A percentile compares a stretch with the other conserved stretches of the same genome.
Evolutionary conservation across 2,329 filamentous ascomycete genomes (phyloP).

Genomic region (Penicillium sp.): DNA sequence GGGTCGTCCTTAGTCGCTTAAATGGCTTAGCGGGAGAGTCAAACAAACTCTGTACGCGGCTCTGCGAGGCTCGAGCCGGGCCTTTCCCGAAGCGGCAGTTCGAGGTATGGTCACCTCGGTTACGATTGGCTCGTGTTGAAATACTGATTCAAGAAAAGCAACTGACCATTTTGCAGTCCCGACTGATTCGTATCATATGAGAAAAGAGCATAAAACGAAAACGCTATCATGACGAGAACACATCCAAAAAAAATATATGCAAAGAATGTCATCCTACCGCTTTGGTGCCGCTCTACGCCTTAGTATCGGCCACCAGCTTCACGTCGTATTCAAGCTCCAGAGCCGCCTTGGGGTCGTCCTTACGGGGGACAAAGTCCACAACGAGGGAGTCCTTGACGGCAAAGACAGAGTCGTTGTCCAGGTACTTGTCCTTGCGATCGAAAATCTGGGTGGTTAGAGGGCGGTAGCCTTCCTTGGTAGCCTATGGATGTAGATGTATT

Average conservation of each 20-base stretch:
- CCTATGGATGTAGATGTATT: constrained; percentile 32
- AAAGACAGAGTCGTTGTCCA: constrained; percentile 61
- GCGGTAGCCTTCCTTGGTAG: constrained; percentile 61
- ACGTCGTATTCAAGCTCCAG: constrained; percentile 59
- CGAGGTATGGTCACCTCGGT: too few species aligned
- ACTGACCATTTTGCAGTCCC: neutral
- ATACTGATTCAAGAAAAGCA: neutral
- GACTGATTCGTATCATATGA: neutral
- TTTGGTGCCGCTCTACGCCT: constrained; percentile 1
- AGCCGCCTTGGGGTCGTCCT: constrained; percentile 54
- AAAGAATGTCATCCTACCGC: neutral
- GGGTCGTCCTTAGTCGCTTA: neutral
- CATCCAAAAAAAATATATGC: constrained; percentile 6
- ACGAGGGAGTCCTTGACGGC: constrained; percentile 61
- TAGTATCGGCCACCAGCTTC: constrained; percentile 36
- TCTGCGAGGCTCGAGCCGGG: neutral
- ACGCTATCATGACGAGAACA: constrained; percentile 13
- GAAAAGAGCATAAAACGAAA: constrained; percentile 5
- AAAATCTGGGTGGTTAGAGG: constrained; percentile 78
- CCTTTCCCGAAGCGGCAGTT: too few species aligned
- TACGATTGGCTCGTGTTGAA: neutral
- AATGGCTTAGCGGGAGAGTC: neutral
- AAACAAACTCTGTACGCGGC: neutral
- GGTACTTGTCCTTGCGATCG: constrained; percentile 64
- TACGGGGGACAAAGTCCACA: constrained; percentile 57